A percentile compares a stretch with the other conserved stretches of the same genome.
Evolutionary conservation across 305 asterid genomes (phyloP).

Genomic region (Ajuga reptans): DNA sequence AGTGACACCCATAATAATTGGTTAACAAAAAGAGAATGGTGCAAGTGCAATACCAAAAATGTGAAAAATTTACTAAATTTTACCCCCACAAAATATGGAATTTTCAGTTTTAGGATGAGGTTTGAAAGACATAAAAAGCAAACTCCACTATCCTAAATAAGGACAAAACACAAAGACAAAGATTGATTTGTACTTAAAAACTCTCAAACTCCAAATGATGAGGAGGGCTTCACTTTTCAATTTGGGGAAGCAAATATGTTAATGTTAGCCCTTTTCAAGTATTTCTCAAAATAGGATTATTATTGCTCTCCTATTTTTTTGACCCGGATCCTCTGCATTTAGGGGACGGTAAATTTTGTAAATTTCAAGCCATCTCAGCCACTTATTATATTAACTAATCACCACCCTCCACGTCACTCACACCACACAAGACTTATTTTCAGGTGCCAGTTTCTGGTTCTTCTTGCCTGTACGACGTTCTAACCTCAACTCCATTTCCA

Average conservation of each 20-base stretch:
- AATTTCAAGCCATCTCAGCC: no score
- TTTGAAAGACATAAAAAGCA: conserved; percentile 19
- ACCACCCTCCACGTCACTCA: no score
- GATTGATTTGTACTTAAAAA: conserved; percentile 19
- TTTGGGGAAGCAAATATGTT: neutral
- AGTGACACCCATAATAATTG: neutral
- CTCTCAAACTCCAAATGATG: conserved; percentile 28
- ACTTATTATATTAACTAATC: no score
- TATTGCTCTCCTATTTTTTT: no score
- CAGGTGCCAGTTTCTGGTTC: no score
- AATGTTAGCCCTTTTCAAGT: no score
- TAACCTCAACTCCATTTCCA: no score
- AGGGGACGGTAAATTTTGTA: no score
- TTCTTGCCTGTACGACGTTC: no score
- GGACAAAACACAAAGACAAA: conserved; percentile 27
- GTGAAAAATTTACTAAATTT: neutral
- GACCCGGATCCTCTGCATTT: no score
- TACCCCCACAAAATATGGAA: neutral
- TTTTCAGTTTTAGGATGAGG: conserved; percentile 1
- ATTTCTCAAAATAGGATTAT: no score
- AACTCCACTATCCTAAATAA: conserved; percentile 19
- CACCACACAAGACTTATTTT: no score
- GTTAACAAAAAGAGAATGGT: neutral
- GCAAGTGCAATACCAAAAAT: neutral
- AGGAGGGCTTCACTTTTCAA: conserved; percentile 27